Evolutionary conservation across 75 land plant species (phyloP).

Genomic region (Pseudotsuga menziesii): DNA sequence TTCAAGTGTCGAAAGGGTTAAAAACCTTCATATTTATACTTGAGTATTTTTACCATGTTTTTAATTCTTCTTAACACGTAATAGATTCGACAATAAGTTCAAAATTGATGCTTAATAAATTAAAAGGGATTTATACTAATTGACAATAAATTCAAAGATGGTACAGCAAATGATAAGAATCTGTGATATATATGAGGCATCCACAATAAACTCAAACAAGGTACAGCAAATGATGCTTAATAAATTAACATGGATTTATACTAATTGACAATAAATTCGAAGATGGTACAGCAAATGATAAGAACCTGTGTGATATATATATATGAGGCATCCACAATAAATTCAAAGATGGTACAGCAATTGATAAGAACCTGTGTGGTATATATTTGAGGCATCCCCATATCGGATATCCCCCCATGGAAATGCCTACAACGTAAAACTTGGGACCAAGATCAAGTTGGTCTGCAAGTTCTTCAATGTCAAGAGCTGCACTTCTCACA

Average conservation of each 20-base stretch:
- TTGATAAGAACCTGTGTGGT: conserved; percentile 45
- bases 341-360: neutral
- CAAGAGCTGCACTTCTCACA: conserved; percentile 50
- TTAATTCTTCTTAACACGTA: too few species aligned
- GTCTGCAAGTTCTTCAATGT: conserved; percentile 77
- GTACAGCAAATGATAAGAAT: neutral
- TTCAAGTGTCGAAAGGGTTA: too few species aligned
- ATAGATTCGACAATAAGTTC: neutral
- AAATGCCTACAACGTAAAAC: conserved; percentile 66
- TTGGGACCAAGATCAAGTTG: conserved; percentile 44
- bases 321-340: too few species aligned
- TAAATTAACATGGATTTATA: neutral
- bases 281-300: neutral
- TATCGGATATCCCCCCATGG: conserved; percentile 47
- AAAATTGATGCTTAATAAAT: neutral
- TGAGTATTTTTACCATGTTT: too few species aligned
- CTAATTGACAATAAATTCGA: neutral
- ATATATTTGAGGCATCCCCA: conserved; percentile 74
- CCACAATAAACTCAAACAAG: neutral
- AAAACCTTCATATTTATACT: too few species aligned
- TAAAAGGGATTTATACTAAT: neutral
- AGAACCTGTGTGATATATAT: neutral
- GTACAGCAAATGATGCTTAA: too few species aligned
- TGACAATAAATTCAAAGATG: neutral
- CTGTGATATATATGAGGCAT: too few species aligned